Conservation (phyloP, 129 eudicot species). For the Rutidosis leptorrhynchoides region DNA sequence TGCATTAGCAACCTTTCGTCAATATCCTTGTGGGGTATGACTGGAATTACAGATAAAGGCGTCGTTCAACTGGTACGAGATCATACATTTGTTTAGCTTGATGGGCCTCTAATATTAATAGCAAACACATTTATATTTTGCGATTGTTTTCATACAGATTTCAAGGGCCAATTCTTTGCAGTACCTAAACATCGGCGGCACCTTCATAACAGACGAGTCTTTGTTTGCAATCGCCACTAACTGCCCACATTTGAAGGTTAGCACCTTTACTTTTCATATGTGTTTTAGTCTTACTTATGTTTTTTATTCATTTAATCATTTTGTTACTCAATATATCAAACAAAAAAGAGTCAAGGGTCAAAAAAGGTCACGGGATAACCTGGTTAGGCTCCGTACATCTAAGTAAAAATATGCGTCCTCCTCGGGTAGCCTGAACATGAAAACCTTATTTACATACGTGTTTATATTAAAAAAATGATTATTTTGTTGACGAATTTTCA, state of each 20-base stretch:
- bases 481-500: slow-evolving; percentile 28
- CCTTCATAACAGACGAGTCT: slow-evolving; percentile 82
- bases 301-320: too few relatives aligned
- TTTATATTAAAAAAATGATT: not conserved
- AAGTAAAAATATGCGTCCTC: too few relatives aligned
- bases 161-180: slow-evolving; percentile 76
- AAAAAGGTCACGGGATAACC: too few relatives aligned
- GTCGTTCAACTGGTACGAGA: slow-evolving; percentile 72
- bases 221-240: slow-evolving; percentile 74
- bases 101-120: not conserved
- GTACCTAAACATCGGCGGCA: slow-evolving; percentile 92
- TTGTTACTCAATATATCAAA: too few relatives aligned
- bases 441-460: too few relatives aligned
- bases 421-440: too few relatives aligned
- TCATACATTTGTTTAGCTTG: not conserved
- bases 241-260: slow-evolving; percentile 79
- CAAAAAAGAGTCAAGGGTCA: too few relatives aligned
- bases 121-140: not conserved
- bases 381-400: too few relatives aligned
- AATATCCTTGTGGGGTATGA: slow-evolving; percentile 88
- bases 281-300: not conserved
- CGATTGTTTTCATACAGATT: slow-evolving; percentile 39
- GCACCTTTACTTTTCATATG: not conserved
- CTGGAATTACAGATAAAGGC: slow-evolving; percentile 81
- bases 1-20: slow-evolving; percentile 74